phyloP scores from a whole-genome alignment of 768 basidiomycete genomes.

The Leccinellum luteum region DNA sequence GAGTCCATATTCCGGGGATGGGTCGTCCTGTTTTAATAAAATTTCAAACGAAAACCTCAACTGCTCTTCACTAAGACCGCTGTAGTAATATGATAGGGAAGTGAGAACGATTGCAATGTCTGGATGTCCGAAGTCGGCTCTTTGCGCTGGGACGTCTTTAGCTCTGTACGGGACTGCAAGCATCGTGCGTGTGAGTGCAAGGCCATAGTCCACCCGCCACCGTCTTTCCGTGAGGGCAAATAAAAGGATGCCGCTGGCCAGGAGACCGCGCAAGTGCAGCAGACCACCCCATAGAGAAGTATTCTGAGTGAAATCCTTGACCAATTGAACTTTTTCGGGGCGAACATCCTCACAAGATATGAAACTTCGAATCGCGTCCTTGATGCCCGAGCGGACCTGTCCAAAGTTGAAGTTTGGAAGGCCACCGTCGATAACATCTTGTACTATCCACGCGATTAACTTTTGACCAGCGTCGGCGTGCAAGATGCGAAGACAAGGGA shows the following conservation, averaged over 20 bases:
- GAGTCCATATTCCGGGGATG: background rate
- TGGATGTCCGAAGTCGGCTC: conserved; percentile 36
- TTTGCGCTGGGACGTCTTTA: conserved; percentile 31
- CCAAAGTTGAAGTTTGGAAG: background rate
- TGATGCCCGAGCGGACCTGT: background rate
- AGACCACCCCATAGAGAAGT: background rate
- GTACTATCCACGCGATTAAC: conserved; percentile 4
- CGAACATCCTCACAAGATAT: conserved; percentile 1
- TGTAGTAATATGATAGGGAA: conserved; percentile 33
- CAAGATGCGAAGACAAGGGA: conserved; percentile 14
- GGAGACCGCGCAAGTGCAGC: conserved; percentile 30
- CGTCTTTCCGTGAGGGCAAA: conserved; percentile 27
- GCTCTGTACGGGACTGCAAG: conserved; percentile 36
- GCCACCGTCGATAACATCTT: background rate
- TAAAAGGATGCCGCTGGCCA: conserved; percentile 23
- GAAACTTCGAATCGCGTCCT: conserved; percentile 6
- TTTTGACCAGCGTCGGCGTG: conserved; percentile 3
- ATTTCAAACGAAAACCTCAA: background rate
- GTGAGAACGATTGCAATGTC: conserved; percentile 33
- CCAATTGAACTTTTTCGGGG: background rate
- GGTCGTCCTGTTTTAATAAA: conserved; percentile 2
- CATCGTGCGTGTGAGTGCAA: conserved; percentile 12
- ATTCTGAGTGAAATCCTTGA: background rate
- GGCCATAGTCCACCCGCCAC: conserved; percentile 36
- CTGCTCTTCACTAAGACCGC: background rate